phyloP scores from a whole-genome alignment of 352 stramenopile genomes.

The Pythium aquatile region DNA sequence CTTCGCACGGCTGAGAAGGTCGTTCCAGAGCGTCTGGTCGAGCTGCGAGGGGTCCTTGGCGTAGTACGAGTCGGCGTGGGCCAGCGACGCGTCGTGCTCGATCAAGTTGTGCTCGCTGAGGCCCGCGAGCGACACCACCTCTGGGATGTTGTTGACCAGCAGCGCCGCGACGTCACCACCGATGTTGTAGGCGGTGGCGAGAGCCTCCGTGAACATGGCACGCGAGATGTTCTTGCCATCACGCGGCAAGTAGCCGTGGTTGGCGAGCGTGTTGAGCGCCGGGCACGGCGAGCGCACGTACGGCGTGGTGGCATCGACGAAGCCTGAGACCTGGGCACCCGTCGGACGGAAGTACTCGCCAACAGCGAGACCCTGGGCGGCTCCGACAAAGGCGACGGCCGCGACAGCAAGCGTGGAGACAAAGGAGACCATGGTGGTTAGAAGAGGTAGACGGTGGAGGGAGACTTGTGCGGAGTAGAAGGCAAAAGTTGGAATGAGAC shows the following conservation, averaged over 20 bases:
- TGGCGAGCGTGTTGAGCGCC: constrained; percentile 49
- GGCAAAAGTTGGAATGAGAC: constrained; percentile 7
- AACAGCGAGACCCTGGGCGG: background rate
- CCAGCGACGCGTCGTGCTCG: constrained; percentile 37
- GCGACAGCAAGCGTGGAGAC: constrained; percentile 12
- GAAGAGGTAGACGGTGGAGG: background rate
- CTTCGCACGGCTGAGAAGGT: constrained; percentile 27
- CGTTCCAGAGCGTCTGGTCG: constrained; percentile 28
- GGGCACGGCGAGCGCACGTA: constrained; percentile 47
- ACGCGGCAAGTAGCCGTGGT: constrained; percentile 56
- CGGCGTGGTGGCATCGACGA: constrained; percentile 4
- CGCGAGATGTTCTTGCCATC: constrained; percentile 43
- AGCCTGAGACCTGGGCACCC: background rate
- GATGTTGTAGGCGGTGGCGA: constrained; percentile 36
- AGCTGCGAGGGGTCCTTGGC: constrained; percentile 32
- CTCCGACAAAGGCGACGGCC: background rate
- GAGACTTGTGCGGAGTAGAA: background rate
- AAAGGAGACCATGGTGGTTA: constrained; percentile 11
- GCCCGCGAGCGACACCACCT: constrained; percentile 29
- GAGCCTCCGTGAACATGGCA: constrained; percentile 26
- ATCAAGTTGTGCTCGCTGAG: constrained; percentile 31
- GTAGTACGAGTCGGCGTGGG: constrained; percentile 31
- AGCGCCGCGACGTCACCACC: constrained; percentile 8
- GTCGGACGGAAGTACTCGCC: constrained; percentile 17
- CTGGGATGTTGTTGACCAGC: constrained; percentile 22